Base-by-base conservation (phyloP, 2,329 filamentous ascomycete species). In the Apiospora malaysiana region DNA sequence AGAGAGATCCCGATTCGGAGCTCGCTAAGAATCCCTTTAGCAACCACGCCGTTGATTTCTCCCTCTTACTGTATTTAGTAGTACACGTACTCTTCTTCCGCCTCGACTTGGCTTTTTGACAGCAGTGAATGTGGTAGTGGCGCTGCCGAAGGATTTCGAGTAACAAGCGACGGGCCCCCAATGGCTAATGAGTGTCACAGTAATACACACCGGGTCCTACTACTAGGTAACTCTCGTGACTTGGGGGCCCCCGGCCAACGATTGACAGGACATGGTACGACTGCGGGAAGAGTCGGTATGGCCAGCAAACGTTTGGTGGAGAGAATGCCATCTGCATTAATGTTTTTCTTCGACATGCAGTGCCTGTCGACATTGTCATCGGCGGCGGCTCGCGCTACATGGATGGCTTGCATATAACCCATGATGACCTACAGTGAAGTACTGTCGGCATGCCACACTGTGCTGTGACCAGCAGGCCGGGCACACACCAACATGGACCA, bases 371-470 rank as follows among this genome's bases (percentile, higher is more conserved):
- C 14, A 63, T 63, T 63, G 32, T 63, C 56, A 63, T 63, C 56
- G 56, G 56, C 56, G 56, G 56, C 56, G 56, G 56, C 56, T 63
- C 56, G 32, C 56, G 56, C 56, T 63, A 40, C 56, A 63, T 40
- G 56, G 56, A 40, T 40, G 18, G 32, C 56, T 12, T 63, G 56
- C 56, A 40, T 63, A 37, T 27, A 16, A 5, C 3, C 25, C 49
- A 63, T 12, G 56, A 40, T 7, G 32, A 8, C 18, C 8, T 1
- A 40, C 56, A 23, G 56, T 40, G 18, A 63, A 40, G 56, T 63
- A 63, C 56, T 40, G 32, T 3, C 2, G 27, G 27, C 32, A 40
- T 23, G 56, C 21, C 56, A 40, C 56, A 63, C 56, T 63, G 56
- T 63, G 56, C 27, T 23, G 56, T 63, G 27, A 63, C 56, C 56